Percentiles rank a stretch among this genome's conserved stretches.
These are phyloP conservation scores for Sporobolomyces roseus DNA, from an alignment of 768 basidiomycete species.

Conservation along the genomic window DNA sequence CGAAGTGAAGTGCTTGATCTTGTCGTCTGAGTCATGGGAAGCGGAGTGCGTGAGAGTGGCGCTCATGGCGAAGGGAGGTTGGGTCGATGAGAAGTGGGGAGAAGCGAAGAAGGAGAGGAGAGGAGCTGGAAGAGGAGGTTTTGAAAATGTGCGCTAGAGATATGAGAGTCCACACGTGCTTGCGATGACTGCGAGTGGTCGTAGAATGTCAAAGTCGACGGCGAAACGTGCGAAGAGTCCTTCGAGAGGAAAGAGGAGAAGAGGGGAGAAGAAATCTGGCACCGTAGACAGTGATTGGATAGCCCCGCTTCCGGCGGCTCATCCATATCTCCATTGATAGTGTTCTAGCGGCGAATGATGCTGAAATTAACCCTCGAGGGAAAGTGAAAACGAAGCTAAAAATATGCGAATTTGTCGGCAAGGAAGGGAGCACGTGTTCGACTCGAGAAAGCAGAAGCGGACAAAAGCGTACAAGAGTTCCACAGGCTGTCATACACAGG, in stretches of 20 bases:
- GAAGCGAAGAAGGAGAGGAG: not conserved
- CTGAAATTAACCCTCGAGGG: no score
- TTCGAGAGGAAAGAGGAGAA: not conserved
- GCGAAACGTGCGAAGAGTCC: conserved; percentile 18
- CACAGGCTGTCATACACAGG: no score
- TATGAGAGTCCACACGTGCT: no score
- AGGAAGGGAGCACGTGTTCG: no score
- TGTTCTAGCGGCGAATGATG: no score
- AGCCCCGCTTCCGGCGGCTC: conserved; percentile 2
- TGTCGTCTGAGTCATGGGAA: not conserved
- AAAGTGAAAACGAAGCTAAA: no score
- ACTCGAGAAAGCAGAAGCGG: no score
- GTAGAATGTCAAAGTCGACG: not conserved
- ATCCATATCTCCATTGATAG: no score
- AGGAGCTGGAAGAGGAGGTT: not conserved
- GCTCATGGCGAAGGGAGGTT: not conserved
- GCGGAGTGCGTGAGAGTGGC: not conserved
- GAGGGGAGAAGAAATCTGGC: conserved; percentile 1
- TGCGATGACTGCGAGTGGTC: no score
- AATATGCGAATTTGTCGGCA: no score
- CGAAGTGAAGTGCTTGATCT: not conserved
- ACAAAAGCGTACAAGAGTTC: no score
- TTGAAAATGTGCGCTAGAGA: no score
- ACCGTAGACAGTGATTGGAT: not conserved
- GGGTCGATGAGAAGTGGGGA: not conserved